Evolutionary conservation across 495 filamentous ascomycete genomes (phyloP), one percentile per base, ranked within the genome.

Genomic region (Trichoderma gamsii): DNA sequence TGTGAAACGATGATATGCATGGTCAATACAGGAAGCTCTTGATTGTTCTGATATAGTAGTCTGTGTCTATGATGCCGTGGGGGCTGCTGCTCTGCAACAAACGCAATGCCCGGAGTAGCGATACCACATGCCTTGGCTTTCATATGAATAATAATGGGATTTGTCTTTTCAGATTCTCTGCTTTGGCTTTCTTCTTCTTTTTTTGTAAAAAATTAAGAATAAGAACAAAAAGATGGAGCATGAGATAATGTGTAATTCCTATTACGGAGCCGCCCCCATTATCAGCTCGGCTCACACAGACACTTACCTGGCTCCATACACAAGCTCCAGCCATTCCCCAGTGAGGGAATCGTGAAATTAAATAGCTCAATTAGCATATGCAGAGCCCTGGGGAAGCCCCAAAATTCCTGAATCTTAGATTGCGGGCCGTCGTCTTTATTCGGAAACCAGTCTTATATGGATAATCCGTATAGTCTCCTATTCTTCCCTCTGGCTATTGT

Each of bases 261-360:
- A 52, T 52, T 52, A 52, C 49, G 49, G 49, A 52, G 49, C 44
- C 44, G n/a, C 49, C 18, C 49, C 49, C 49, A 52, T 21, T 23
- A 52, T 49, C 49, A 9, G 18, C 49, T 9, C 49, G 21, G 18
- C n/a, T 52, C 43, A 18, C 43, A 46, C 43, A 46, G n/a, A n/a
- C 49, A 23, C n/a, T 9, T 52, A 23, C 49, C 25, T 18, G 8
- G 21, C 43, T 46, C 41, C 15, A 51, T 21, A 51, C 46, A 51
- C 16, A 7, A 51, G 15, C 29, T 29, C 35, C 35, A 38, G 35
- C 35, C 35, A 38, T 38, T 38, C 35, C n/a, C 18, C 18, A 52
- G 9, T 11, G 25, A 23, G 8, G 21, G 21, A 4, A 4, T 11
- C 6, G 6, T 18, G 49, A 21, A 52, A 52, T 52, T 52, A 52